Conservation (phyloP, 495 filamentous ascomycete genomes). For the Podospora bellae-mahoneyi region DNA sequence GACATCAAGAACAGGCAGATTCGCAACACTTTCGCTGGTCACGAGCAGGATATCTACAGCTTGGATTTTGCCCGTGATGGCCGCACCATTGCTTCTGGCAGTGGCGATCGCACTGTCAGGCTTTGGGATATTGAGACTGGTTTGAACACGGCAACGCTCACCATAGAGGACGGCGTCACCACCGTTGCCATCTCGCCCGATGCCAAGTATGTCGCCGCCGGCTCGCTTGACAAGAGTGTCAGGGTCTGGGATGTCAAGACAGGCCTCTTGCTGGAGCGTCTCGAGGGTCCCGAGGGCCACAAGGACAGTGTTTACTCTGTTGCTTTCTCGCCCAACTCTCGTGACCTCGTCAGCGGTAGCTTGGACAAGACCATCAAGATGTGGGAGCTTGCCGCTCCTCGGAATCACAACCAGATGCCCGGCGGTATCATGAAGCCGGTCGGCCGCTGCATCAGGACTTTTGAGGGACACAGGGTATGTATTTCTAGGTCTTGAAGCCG, state of each 20-base stretch:
- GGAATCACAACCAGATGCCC: conserved; percentile 51
- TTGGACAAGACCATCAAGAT: conserved; percentile 94
- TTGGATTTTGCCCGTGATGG: conserved; percentile 85
- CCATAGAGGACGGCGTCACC: conserved; percentile 86
- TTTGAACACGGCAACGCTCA: conserved; percentile 69
- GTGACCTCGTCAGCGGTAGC: conserved; percentile 83
- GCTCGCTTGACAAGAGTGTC: conserved; percentile 86
- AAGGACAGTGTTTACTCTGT: conserved; percentile 92
- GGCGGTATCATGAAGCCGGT: conserved; percentile 54
- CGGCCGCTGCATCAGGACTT: conserved; percentile 80
- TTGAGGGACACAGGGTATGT: conserved; percentile 85
- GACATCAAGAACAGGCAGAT: conserved; percentile 74
- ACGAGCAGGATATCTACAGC: conserved; percentile 94
- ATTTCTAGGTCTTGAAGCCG: not conserved
- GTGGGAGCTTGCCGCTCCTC: conserved; percentile 77
- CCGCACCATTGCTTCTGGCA: conserved; percentile 82
- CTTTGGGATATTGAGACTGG: conserved; percentile 83
- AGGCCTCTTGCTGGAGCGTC: conserved; percentile 77
- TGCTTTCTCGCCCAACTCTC: conserved; percentile 83
- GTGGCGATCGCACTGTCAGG: conserved; percentile 81
- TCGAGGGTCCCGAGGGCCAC: conserved; percentile 83
- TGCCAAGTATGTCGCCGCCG: conserved; percentile 79
- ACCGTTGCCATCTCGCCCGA: conserved; percentile 91
- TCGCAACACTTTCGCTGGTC: conserved; percentile 75
- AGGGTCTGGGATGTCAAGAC: conserved; percentile 81